Conservation (phyloP, 164 flowering plant species). For the Umbilicus rupestris region DNA sequence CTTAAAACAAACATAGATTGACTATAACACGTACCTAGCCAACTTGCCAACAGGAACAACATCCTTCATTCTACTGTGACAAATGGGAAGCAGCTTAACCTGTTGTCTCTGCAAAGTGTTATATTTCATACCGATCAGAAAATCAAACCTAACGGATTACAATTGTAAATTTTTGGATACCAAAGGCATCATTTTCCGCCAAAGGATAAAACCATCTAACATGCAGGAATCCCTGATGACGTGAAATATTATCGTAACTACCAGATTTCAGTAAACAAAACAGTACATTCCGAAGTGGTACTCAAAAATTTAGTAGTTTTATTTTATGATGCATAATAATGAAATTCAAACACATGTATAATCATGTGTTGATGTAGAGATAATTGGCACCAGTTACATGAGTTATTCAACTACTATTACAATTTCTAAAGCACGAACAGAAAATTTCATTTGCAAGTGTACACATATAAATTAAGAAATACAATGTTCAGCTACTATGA, state of each 20-base stretch:
- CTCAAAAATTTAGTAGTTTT: not conserved
- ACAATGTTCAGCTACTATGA: too few relatives aligned
- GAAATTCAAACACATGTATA: not conserved
- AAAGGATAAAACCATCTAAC: not conserved
- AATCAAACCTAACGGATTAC: not conserved
- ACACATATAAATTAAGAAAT: too few relatives aligned
- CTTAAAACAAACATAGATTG: not conserved
- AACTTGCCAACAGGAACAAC: constrained; percentile 40
- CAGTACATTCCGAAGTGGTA: not conserved
- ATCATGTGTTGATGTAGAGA: not conserved
- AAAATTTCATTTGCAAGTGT: too few relatives aligned
- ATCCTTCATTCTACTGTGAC: constrained; percentile 85
- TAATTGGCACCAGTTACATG: not conserved
- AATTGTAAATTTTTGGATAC: not conserved
- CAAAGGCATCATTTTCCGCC: not conserved
- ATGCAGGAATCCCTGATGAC: not conserved
- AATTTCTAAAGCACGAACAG: too few relatives aligned
- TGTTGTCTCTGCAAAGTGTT: constrained; percentile 42
- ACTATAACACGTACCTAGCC: constrained; percentile 42
- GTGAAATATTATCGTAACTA: not conserved
- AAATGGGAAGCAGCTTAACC: constrained; percentile 56
- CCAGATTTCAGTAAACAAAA: not conserved
- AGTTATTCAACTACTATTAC: not conserved
- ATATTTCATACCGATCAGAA: not conserved
- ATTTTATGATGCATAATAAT: not conserved